Conservation (phyloP, 805 yeast species). For the Saturnispora halmiae region DNA sequence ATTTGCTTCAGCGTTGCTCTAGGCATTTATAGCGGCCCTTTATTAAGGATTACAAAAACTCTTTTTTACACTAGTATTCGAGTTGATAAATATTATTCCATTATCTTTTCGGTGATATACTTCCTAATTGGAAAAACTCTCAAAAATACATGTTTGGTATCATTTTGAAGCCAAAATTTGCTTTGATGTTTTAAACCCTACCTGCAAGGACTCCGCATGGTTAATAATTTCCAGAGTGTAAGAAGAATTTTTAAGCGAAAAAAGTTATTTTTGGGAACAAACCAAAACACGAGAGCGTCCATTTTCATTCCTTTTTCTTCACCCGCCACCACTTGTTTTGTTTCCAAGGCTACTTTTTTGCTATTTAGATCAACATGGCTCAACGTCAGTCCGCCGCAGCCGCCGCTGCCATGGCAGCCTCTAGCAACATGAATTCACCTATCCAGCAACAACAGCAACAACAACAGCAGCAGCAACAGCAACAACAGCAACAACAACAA, state of each 20-base stretch:
- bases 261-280: too few species aligned
- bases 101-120: too few species aligned
- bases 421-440: constrained; percentile 19
- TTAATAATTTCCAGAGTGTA: background rate
- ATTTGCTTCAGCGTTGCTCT: background rate
- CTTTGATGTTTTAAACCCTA: too few species aligned
- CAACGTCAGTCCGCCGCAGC: constrained; percentile 24
- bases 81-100: too few species aligned
- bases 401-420: constrained; percentile 30
- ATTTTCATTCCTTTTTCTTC: background rate
- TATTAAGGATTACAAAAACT: too few species aligned
- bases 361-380: constrained; percentile 4
- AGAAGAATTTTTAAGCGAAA: background rate
- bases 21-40: constrained; percentile 4
- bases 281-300: too few species aligned
- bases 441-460: constrained; percentile 14
- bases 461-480: constrained; percentile 13
- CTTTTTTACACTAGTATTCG: too few species aligned
- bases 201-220: too few species aligned
- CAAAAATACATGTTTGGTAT: constrained; percentile 1
- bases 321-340: constrained; percentile 5
- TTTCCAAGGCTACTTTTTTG: background rate
- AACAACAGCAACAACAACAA: constrained; percentile 13
- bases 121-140: too few species aligned
- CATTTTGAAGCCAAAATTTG: background rate